Conservation (phyloP, 176 grass and related monocot genomes). For the Musa acuminata region DNA sequence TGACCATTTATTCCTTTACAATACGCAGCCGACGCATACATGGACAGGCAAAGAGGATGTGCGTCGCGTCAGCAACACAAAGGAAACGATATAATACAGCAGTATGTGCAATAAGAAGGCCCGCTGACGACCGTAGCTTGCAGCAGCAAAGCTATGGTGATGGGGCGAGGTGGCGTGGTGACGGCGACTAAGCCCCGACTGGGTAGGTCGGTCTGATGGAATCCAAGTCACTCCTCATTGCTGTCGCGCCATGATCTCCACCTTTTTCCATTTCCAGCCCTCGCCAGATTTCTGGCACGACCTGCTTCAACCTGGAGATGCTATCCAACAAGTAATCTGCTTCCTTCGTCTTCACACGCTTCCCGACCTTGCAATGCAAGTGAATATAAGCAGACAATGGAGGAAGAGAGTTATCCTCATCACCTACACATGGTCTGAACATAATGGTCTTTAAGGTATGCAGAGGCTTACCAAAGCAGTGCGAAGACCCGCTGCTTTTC, state of each 20-base stretch:
- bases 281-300: constrained; percentile 69
- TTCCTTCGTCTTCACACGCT: constrained; percentile 54
- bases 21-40: neutral
- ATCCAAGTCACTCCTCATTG: constrained; percentile 49
- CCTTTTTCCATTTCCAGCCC: constrained; percentile 2
- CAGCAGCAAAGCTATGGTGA: no score
- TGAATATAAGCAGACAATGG: neutral
- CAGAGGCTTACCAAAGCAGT: constrained; percentile 58
- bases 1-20: neutral
- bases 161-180: neutral
- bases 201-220: constrained; percentile 42
- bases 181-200: constrained; percentile 37
- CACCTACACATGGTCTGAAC: no score
- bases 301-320: constrained; percentile 41
- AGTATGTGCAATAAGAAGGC: no score
- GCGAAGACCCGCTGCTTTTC: constrained; percentile 66
- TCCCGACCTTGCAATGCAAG: constrained; percentile 71
- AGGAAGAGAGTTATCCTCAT: neutral
- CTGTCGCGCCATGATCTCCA: constrained; percentile 2
- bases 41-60: no score
- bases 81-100: neutral
- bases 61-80: neutral
- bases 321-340: constrained; percentile 60
- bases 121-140: no score
- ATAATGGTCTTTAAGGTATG: no score